Evolutionary conservation across 345 rosid genomes (phyloP), one percentile per base, ranked within the genome.

Genomic region (Gossypium anomalum): DNA sequence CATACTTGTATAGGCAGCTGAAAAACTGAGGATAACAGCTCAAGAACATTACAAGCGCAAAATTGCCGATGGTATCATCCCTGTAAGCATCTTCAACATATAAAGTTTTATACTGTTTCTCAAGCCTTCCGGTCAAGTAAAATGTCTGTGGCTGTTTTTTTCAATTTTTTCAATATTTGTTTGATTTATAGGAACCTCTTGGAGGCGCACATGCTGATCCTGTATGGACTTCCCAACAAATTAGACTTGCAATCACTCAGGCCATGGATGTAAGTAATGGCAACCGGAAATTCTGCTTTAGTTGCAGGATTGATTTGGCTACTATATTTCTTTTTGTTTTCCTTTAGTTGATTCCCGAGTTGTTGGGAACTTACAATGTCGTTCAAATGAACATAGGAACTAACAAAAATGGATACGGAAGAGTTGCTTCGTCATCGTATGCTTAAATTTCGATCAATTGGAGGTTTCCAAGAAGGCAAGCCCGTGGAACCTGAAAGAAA

Each of bases 201-300:
- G 98, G 98, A 62, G 98, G 98, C 16, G 98, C 98, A 27, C 97
- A 93, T 86, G 93, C 92, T 51, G 98, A 91, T 84, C 92, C 98
- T 8, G 72, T 85, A 29, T 89, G 95, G 98, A 89, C 98, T 51
- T 91, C 98, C 41, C 90, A 85, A 76, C 94, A 85, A 85, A 93
- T 93, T 73, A 93, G 86, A 88, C 80, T 76, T 75, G 92, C 92
- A 57, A 88, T 93, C 80, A 88, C 84, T 73, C 89, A 87, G 81
- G 22, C 87, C 79, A 89, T 90, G 97, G 82, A 83, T 68, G 98
- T 94, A 81, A 72, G 97, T 83, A 17, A 27, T 52, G 44, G 29
- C 52, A 27, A 69, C 41, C 7, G 7, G 7, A 34, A 34, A 34
- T 34, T 34, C 7, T 59, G 80, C 81, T 77, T 82, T 79, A 52